Percentiles rank a stretch among this genome's conserved stretches.
Conservation (phyloP, 2,329 filamentous ascomycete species). For the Sporothrix sp. region DNA sequence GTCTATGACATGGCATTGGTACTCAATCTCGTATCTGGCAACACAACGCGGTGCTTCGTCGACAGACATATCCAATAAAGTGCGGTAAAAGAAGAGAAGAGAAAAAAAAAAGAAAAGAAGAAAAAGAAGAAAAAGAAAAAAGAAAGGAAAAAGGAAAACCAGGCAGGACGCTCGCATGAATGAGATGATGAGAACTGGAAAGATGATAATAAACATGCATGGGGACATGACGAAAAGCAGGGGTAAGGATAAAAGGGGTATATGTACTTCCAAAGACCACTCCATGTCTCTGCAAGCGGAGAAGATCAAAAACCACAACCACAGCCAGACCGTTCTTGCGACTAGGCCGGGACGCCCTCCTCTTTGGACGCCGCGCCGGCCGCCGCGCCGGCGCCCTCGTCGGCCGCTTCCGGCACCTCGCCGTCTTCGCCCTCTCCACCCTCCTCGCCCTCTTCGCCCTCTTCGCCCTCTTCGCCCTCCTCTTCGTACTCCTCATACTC, state of each 20-base stretch:
- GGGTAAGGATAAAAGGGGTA: slow-evolving; percentile 7
- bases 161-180: too few relatives aligned
- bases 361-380: background rate
- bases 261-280: background rate
- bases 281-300: background rate
- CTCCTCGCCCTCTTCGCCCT: background rate
- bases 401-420: slow-evolving; percentile 1
- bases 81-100: background rate
- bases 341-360: background rate
- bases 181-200: too few relatives aligned
- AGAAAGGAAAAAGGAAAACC: too few relatives aligned
- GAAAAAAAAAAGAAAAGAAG: background rate
- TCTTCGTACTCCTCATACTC: background rate
- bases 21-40: too few relatives aligned
- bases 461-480: background rate
- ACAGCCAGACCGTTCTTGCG: background rate
- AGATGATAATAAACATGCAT: too few relatives aligned
- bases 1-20: too few relatives aligned
- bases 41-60: too few relatives aligned
- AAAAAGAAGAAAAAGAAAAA: background rate
- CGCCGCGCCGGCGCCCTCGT: slow-evolving; percentile 13
- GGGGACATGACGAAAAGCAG: background rate
- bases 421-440: slow-evolving; percentile 1
- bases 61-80: too few relatives aligned
- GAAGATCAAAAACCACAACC: background rate